Conservation (phyloP, 345 rosid genomes). For the Dipteronia dyeriana region DNA sequence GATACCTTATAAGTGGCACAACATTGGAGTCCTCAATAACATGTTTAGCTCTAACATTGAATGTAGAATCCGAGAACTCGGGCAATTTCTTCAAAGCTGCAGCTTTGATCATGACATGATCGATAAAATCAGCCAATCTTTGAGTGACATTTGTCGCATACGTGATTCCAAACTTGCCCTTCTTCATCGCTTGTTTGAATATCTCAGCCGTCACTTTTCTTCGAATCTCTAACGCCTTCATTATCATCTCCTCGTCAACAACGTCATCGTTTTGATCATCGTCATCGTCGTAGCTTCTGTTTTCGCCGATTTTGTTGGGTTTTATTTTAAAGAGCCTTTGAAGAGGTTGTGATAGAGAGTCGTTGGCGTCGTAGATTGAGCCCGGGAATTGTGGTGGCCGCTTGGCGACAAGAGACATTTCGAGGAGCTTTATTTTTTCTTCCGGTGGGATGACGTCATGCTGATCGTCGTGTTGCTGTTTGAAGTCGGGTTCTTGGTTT, state of each 20-base stretch:
- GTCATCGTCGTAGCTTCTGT: not conserved
- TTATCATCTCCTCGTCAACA: slow-evolving; percentile 60
- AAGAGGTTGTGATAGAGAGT: slow-evolving; percentile 47
- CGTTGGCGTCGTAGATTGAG: slow-evolving; percentile 41
- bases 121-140: slow-evolving; percentile 60
- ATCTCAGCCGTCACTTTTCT: slow-evolving; percentile 76
- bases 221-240: slow-evolving; percentile 68
- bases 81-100: slow-evolving; percentile 69
- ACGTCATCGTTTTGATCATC: slow-evolving; percentile 31
- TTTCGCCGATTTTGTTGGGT: not conserved
- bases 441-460: slow-evolving; percentile 31
- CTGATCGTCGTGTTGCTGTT: not conserved
- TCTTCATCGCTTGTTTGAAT: slow-evolving; percentile 58
- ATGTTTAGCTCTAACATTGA: slow-evolving; percentile 57
- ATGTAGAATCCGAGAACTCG: slow-evolving; percentile 50
- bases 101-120: slow-evolving; percentile 78
- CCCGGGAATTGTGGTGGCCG: slow-evolving; percentile 77
- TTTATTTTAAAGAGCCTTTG: slow-evolving; percentile 30
- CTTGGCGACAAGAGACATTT: slow-evolving; percentile 56
- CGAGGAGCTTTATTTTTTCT: slow-evolving; percentile 53
- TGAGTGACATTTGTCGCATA: slow-evolving; percentile 66
- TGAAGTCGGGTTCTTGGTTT: slow-evolving; percentile 3
- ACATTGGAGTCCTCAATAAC: slow-evolving; percentile 64
- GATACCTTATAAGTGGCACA: slow-evolving; percentile 78
- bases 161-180: slow-evolving; percentile 84